Conservation (phyloP, 306 rosid genomes). For the barrel medic (Medicago truncatula) region MtrunA17r5.0-ANR NC_053048.1:43506501-43507000, state of each 20-base stretch:
- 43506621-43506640: conserved; percentile 60
- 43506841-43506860: conserved; percentile 59
- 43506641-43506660: conserved; percentile 66
- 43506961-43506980: conserved; percentile 45
- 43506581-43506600: conserved; percentile 67
- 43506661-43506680: conserved; percentile 59
- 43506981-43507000: conserved; percentile 34
- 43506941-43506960: conserved; percentile 40
- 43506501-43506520: conserved; percentile 47
- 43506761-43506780: conserved; percentile 56
- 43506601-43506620: conserved; percentile 80
- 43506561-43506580: conserved; percentile 74
- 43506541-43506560: conserved; percentile 65
- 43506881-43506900: conserved; percentile 61
- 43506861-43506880: conserved; percentile 62
- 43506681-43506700: conserved; percentile 51
- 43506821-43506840: conserved; percentile 59
- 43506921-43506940: conserved; percentile 46
- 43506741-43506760: conserved; percentile 62
- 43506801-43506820: conserved; percentile 55
- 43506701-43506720: conserved; percentile 73
- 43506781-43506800: conserved; percentile 60
- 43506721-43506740: conserved; percentile 73
- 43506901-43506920: conserved; percentile 69
- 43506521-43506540: conserved; percentile 57